A percentile compares a stretch with the other conserved stretches of the same genome.
Conservation (phyloP, 208 protist species). For the Leishmania martiniquensis region DNA sequence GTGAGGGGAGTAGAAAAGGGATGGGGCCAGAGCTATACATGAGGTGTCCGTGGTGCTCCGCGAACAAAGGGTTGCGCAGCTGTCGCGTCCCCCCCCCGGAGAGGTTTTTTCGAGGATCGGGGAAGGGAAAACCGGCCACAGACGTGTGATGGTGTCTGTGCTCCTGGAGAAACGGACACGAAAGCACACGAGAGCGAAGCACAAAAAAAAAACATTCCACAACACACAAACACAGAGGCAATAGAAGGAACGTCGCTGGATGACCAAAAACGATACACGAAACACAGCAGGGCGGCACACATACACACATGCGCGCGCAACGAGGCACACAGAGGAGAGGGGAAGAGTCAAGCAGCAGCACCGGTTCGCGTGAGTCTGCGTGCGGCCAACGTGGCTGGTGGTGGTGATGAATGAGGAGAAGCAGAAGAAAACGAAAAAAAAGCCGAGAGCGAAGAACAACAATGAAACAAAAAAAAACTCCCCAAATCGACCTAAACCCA, state of each 20-base stretch:
- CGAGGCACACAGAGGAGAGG: not conserved
- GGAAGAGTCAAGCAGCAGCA: not conserved
- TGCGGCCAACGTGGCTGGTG: not conserved
- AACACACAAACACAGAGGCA: too few species aligned
- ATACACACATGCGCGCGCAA: too few species aligned
- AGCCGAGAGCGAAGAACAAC: not conserved
- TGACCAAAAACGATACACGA: too few species aligned
- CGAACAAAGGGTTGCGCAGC: not conserved
- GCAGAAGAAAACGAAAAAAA: slow-evolving; percentile 14
- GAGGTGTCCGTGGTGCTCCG: not conserved
- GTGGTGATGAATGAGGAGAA: slow-evolving; percentile 4
- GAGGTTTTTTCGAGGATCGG: too few species aligned
- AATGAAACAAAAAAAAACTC: slow-evolving; percentile 2
- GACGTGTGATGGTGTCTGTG: not conserved
- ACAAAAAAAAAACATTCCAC: slow-evolving; percentile 5
- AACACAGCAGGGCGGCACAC: too few species aligned
- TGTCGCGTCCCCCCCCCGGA: not conserved
- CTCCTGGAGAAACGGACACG: not conserved
- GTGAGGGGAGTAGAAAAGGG: not conserved
- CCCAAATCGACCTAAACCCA: not conserved
- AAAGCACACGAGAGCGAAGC: too few species aligned
- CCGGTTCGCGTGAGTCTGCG: slow-evolving; percentile 10
- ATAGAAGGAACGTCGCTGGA: too few species aligned
- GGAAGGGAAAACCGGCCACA: slow-evolving; percentile 9
- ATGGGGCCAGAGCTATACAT: slow-evolving; percentile 5